Evolutionary conservation across 176 grass and related monocot species (phyloP).

Genomic region (Triticum turgidum): DNA sequence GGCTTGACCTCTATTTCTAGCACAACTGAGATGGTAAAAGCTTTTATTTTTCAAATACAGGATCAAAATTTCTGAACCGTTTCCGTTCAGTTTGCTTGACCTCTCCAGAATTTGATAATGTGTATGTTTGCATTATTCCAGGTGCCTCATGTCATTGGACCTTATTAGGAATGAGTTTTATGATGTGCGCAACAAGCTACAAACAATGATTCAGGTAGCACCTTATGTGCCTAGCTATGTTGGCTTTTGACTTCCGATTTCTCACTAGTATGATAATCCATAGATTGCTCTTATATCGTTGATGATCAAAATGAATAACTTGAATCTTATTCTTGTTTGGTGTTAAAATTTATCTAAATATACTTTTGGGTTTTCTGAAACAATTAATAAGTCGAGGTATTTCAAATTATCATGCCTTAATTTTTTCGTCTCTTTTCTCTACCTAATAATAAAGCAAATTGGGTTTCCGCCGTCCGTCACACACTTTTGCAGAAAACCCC

Average conservation of each 20-base stretch:
- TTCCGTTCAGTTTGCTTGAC: not conserved
- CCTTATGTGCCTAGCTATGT: not conserved
- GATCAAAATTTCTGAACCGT: not conserved
- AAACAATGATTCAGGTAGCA: constrained; percentile 78
- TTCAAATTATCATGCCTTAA: not conserved
- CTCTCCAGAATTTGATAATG: not conserved
- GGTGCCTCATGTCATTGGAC: constrained; percentile 59
- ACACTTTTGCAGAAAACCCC: too few relatives aligned
- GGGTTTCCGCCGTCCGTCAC: too few relatives aligned
- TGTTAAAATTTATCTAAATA: not conserved
- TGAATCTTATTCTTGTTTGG: not conserved
- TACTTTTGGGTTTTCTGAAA: not conserved
- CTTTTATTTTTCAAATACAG: not conserved
- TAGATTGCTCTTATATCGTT: not conserved
- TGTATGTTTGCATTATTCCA: constrained; percentile 30
- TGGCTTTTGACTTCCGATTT: not conserved
- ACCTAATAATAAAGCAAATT: too few relatives aligned
- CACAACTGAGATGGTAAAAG: not conserved
- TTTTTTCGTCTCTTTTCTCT: not conserved
- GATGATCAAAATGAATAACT: not conserved
- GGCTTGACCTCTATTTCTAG: not conserved
- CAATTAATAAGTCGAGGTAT: not conserved
- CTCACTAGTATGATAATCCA: not conserved
- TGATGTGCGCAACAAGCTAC: constrained; percentile 58
- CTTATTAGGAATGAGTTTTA: constrained; percentile 63